Evolutionary conservation across 148 eudicot species (phyloP).

Genomic region (Cornus controversa): DNA sequence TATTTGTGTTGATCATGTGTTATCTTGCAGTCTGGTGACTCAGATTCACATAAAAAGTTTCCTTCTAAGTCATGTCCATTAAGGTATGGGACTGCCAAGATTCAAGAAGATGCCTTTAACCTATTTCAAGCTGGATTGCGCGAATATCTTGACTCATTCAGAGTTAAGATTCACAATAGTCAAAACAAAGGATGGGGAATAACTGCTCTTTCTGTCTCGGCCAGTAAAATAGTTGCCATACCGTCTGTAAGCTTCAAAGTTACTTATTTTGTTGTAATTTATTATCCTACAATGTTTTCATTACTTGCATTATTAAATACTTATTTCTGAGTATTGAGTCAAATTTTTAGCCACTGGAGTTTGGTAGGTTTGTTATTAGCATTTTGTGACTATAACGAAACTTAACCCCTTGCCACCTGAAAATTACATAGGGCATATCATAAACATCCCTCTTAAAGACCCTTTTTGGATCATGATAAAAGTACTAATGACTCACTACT

Average conservation of each 20-base stretch:
- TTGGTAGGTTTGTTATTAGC: neutral
- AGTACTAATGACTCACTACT: neutral
- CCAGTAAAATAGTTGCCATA: constrained; percentile 68
- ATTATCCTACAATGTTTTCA: neutral
- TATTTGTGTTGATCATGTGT: constrained; percentile 16
- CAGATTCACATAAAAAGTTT: constrained; percentile 70
- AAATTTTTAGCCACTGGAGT: neutral
- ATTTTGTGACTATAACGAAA: neutral
- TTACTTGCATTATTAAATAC: neutral
- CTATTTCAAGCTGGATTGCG: constrained; percentile 77
- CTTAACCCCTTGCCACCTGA: neutral
- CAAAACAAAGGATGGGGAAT: constrained; percentile 63
- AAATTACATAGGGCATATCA: too few relatives aligned
- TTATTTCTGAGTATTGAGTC: neutral
- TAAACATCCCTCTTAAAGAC: neutral
- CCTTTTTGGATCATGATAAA: neutral
- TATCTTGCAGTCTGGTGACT: constrained; percentile 54
- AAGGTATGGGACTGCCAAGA: constrained; percentile 75
- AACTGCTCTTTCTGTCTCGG: constrained; percentile 77
- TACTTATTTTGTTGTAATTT: neutral
- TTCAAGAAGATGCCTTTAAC: constrained; percentile 72
- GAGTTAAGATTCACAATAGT: constrained; percentile 30
- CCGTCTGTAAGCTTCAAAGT: constrained; percentile 62
- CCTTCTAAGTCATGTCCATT: constrained; percentile 91
- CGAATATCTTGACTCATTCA: constrained; percentile 55